These are phyloP conservation scores for Myxozyma monticola DNA, from an alignment of 805 yeast genomes.

Conservation along the genomic window DNA sequence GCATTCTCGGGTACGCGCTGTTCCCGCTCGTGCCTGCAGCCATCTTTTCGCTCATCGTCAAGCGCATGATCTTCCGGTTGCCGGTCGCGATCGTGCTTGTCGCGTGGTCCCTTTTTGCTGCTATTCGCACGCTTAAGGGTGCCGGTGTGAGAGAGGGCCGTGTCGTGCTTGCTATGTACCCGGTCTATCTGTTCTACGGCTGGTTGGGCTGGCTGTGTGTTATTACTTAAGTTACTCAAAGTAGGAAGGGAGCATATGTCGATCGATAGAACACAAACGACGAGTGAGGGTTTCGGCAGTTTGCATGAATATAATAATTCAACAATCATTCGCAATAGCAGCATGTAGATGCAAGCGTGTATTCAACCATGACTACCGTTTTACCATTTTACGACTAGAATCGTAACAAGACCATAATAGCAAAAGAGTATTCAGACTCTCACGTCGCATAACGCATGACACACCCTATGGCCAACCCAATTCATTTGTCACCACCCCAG, in stretches of 20 bases:
- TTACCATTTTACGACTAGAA: not conserved
- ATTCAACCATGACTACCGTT: not conserved
- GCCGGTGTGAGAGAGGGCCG: slow-evolving; percentile 67
- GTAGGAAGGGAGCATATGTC: not conserved
- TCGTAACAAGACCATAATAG: not conserved
- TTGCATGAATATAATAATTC: not conserved
- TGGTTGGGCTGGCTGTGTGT: slow-evolving; percentile 67
- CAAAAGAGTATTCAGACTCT: too few relatives aligned
- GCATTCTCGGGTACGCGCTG: slow-evolving; percentile 68
- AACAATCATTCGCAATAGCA: not conserved
- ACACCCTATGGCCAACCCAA: too few relatives aligned
- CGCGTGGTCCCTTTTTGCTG: slow-evolving; percentile 66
- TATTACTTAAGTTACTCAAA: slow-evolving; percentile 46
- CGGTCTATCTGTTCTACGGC: slow-evolving; percentile 62
- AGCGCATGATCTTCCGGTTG: slow-evolving; percentile 52
- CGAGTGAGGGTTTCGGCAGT: too few relatives aligned
- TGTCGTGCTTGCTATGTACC: slow-evolving; percentile 62
- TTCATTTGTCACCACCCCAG: too few relatives aligned
- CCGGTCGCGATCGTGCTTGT: slow-evolving; percentile 49
- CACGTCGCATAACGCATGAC: too few relatives aligned
- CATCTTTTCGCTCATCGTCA: slow-evolving; percentile 49
- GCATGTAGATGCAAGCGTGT: not conserved
- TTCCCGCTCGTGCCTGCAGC: slow-evolving; percentile 65
- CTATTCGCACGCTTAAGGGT: slow-evolving; percentile 56
- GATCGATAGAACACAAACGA: too few relatives aligned